phyloP scores from a whole-genome alignment of 2,329 filamentous ascomycete genomes.

The Monosporascus sp. region DNA sequence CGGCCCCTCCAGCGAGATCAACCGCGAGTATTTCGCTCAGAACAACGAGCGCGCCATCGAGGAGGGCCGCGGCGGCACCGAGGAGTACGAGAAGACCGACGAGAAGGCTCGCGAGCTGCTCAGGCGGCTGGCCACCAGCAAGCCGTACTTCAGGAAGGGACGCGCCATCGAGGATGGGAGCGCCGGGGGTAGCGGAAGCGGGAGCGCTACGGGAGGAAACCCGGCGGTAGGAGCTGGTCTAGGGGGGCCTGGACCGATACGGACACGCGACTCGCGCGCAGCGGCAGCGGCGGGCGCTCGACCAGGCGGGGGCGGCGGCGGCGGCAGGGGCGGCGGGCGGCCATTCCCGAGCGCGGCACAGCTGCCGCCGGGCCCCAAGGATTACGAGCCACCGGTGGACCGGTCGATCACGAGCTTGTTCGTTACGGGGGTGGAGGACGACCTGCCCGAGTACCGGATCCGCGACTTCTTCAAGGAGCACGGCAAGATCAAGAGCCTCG shows the following conservation, averaged over 20 bases:
- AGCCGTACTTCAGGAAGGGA: conserved; percentile 92
- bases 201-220: conserved; percentile 38
- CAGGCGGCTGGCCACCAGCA: conserved; percentile 78
- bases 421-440: conserved; percentile 91
- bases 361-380: conserved; percentile 73
- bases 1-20: conserved; percentile 86
- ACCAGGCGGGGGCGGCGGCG: conserved; percentile 27
- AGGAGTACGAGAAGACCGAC: conserved; percentile 94
- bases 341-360: conserved; percentile 67
- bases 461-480: conserved; percentile 85
- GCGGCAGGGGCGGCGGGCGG: conserved; percentile 44
- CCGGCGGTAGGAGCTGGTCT: conserved; percentile 49
- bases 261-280: conserved; percentile 62
- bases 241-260: conserved; percentile 69
- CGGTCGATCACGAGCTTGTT: conserved; percentile 88
- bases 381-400: conserved; percentile 81
- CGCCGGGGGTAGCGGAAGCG: conserved; percentile 31
- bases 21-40: conserved; percentile 95
- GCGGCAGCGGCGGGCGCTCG: conserved; percentile 45
- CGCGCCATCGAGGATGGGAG: conserved; percentile 61
- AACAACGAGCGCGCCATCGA: conserved; percentile 95
- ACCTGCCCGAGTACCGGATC: conserved; percentile 86
- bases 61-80: conserved; percentile 76
- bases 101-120: conserved; percentile 91
- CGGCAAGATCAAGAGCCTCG: conserved; percentile 84